These are phyloP conservation scores for Termitomyces sp. DNA, from an alignment of 768 basidiomycete genomes.

Conservation along the genomic window DNA sequence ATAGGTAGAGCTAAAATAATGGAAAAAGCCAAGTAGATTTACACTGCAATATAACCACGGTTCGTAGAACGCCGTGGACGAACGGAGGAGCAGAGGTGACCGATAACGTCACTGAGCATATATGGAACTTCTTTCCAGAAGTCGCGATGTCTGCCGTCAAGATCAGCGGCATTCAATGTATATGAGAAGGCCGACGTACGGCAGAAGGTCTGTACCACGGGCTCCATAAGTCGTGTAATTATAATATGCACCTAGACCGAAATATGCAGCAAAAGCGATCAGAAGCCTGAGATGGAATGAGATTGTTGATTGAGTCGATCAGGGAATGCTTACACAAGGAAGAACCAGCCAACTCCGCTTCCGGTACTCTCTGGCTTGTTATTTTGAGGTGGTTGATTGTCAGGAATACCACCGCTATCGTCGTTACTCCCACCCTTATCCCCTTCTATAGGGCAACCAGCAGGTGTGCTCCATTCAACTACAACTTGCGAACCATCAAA, in stretches of 20 bases:
- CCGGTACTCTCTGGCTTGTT: conserved; percentile 44
- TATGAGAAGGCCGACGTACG: conserved; percentile 46
- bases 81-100: conserved; percentile 72
- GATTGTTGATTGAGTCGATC: not conserved
- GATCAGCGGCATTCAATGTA: conserved; percentile 10
- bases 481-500: conserved; percentile 56
- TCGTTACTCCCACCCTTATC: conserved; percentile 38
- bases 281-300: conserved; percentile 42
- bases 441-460: conserved; percentile 49
- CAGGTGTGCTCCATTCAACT: conserved; percentile 61
- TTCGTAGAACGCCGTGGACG: conserved; percentile 61
- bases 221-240: conserved; percentile 89
- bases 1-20: not conserved
- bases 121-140: conserved; percentile 91
- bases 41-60: conserved; percentile 77
- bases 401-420: conserved; percentile 20
- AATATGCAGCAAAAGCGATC: conserved; percentile 66
- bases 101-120: conserved; percentile 74
- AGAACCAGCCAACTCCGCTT: conserved; percentile 86
- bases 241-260: conserved; percentile 79
- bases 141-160: conserved; percentile 66
- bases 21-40: conserved; percentile 13
- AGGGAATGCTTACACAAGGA: conserved; percentile 63
- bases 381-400: conserved; percentile 18
- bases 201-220: conserved; percentile 77